Evolutionary conservation across 2,329 filamentous ascomycete genomes (phyloP).

Genomic region (Ophiostoma ips): DNA sequence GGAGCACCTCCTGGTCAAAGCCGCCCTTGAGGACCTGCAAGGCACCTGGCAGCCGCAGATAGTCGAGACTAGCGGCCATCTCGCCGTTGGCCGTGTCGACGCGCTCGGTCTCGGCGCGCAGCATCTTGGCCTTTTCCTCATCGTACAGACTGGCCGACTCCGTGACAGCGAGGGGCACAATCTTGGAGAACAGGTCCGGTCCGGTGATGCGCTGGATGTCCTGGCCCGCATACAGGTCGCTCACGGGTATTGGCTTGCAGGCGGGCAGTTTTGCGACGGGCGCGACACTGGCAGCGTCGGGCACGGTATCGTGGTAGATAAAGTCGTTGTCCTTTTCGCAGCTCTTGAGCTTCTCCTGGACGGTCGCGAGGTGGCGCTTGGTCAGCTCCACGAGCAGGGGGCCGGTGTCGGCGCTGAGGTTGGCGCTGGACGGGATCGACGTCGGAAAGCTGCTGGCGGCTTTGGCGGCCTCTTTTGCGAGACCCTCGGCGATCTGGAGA

Average conservation of each 20-base stretch:
- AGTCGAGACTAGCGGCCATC: constrained; percentile 90
- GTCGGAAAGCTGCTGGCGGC: constrained; percentile 68
- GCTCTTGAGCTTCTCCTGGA: constrained; percentile 67
- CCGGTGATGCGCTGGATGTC: constrained; percentile 96
- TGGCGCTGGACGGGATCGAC: constrained; percentile 65
- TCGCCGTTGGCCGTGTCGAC: constrained; percentile 88
- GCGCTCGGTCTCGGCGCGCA: constrained; percentile 84
- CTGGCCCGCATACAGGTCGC: constrained; percentile 90
- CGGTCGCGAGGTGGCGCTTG: constrained; percentile 64
- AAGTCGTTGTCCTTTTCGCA: constrained; percentile 91
- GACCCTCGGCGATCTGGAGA: constrained; percentile 64
- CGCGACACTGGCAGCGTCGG: constrained; percentile 67
- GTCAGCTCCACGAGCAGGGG: constrained; percentile 62
- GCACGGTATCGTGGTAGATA: constrained; percentile 90
- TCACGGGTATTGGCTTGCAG: constrained; percentile 92
- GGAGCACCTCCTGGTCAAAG: constrained; percentile 74
- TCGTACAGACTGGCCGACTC: constrained; percentile 95
- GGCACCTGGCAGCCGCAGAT: constrained; percentile 77
- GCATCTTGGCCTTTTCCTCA: constrained; percentile 93
- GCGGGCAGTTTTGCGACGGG: constrained; percentile 83
- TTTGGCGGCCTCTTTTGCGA: constrained; percentile 65
- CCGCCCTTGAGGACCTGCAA: constrained; percentile 86
- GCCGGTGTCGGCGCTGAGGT: constrained; percentile 70
- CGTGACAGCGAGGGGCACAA: constrained; percentile 89
- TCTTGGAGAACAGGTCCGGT: constrained; percentile 91